Base-by-base conservation (phyloP, 2,329 filamentous ascomycete genomes). In the Fusarium sp. region DNA sequence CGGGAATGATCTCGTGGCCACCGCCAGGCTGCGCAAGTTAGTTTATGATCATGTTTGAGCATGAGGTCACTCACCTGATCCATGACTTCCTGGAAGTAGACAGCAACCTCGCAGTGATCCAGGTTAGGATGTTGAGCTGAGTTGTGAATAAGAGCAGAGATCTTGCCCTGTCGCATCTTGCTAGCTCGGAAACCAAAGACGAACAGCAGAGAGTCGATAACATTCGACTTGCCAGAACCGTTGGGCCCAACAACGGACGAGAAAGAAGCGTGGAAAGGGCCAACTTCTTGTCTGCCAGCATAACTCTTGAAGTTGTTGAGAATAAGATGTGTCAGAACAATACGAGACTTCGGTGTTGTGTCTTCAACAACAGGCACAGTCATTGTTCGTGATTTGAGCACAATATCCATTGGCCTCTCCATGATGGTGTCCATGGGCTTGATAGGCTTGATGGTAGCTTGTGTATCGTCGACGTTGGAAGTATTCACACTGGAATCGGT, bases 281-380 rank as follows among this genome's bases (percentile, higher is more conserved):
- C 96, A 62, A 99, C 96, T 81, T 97, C 92, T 79, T 99, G 96
- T 65, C 92, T 87, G 6, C 96, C 96, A 17, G 96, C 96, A 78
- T 99, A 99, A 83, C 95, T 98, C 84, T 99, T 99, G 88, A 99
- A 99, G 80, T 99, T 99, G 70, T 89, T 97, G 72, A 99, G 86
- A 62, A 97, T 90, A 49, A 99, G 85, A 77, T 97, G 94, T 19
- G 93, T 96, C 70, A 99, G 95, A 55, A 98, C 95, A 69, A 96
- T 94, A 54, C 96, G 92, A 53, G 94, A 85, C 78, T 94, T 97
- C 2, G 94, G 92, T 1, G 87, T 90, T 1, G 87, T 88, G 26
- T 93, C 89, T 77, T 97, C 92, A 43, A 93, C 88, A n/a, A 89
- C 81, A 0, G 88, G 86, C 26, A 89, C 84, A 3, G 88, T 85